phyloP scores from a whole-genome alignment of 2,329 filamentous ascomycete species.

The Phialophora expanda region DNA sequence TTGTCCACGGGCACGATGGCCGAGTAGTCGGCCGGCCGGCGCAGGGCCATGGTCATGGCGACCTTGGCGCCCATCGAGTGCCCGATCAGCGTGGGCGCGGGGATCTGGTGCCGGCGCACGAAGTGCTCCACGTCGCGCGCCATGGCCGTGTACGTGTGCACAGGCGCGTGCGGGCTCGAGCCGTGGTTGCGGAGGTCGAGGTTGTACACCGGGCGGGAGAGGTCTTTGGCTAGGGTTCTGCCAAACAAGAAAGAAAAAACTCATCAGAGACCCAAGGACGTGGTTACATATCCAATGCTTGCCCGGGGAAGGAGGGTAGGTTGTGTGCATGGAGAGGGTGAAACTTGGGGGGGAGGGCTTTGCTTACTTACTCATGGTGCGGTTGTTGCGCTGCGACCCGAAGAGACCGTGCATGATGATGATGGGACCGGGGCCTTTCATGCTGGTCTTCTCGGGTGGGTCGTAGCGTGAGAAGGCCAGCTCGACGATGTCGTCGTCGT shows the following conservation, averaged over 20 bases:
- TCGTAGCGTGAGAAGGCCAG: conserved; percentile 39
- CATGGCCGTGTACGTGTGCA: conserved; percentile 82
- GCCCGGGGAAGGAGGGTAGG: no score
- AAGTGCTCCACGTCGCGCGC: conserved; percentile 83
- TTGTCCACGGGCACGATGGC: conserved; percentile 88
- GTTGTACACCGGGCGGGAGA: conserved; percentile 80
- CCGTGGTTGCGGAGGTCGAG: conserved; percentile 93
- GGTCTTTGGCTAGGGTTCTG: conserved; percentile 79
- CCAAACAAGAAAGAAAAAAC: neutral
- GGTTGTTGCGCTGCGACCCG: conserved; percentile 85
- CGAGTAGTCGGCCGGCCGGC: conserved; percentile 68
- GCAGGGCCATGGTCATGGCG: conserved; percentile 83
- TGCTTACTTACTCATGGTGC: conserved; percentile 88
- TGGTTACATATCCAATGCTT: no score
- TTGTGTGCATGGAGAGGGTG: neutral
- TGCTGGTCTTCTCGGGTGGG: conserved; percentile 28
- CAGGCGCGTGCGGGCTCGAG: conserved; percentile 76
- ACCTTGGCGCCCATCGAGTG: conserved; percentile 98
- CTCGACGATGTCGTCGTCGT: conserved; percentile 27
- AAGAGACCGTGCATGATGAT: conserved; percentile 92
- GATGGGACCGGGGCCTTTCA: conserved; percentile 63
- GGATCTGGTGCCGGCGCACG: conserved; percentile 70
- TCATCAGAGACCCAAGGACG: no score
- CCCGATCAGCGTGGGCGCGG: conserved; percentile 77
- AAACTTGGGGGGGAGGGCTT: conserved; percentile 16